Conservation (phyloP, 129 eudicot species). For the Cynara cardunculus region DNA sequence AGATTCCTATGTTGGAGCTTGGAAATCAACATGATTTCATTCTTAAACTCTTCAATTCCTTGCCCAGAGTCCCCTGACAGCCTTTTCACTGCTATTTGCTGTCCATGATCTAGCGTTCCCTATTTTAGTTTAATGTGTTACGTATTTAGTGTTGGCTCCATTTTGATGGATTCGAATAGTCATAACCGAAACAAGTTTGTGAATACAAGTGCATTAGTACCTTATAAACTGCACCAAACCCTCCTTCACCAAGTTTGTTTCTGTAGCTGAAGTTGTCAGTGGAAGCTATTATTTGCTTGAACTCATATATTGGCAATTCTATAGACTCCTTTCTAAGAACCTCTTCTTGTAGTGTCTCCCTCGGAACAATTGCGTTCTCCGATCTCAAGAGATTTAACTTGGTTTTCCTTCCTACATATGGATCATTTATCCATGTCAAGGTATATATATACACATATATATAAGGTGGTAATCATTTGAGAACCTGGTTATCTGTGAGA, state of each 20-base stretch:
- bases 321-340: constrained; percentile 7
- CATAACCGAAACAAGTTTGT: neutral
- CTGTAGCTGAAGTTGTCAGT: constrained; percentile 24
- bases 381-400: neutral
- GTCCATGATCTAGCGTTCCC: constrained; percentile 13
- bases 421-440: neutral
- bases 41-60: neutral
- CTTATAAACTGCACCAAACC: constrained; percentile 41
- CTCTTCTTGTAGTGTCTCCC: constrained; percentile 10
- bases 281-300: constrained; percentile 16
- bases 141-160: neutral
- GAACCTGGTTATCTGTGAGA: too few relatives aligned
- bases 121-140: neutral
- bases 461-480: too few relatives aligned
- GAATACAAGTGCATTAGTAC: neutral
- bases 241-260: constrained; percentile 41
- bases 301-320: constrained; percentile 28
- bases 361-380: neutral
- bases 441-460: too few relatives aligned
- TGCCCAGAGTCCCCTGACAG: constrained; percentile 8
- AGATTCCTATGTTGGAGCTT: neutral
- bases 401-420: constrained; percentile 10
- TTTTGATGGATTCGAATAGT: neutral
- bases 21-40: neutral
- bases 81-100: constrained; percentile 23